Percentiles rank a stretch among this genome's conserved stretches.
Conservation (phyloP, 192 early-diverging fungal genomes). For the Backusella parvicylindrica region DNA sequence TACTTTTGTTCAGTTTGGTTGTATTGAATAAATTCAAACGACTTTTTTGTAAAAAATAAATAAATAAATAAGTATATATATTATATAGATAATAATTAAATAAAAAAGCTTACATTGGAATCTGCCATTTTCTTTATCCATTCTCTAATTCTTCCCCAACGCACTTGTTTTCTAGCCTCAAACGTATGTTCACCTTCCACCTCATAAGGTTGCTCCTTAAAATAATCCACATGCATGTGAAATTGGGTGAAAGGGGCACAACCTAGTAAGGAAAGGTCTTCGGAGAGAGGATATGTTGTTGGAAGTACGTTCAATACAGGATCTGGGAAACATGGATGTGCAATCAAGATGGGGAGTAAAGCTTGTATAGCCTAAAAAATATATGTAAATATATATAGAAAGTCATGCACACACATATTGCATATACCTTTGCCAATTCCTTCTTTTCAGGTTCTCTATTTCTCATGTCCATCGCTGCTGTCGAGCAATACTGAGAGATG, state of each 20-base stretch:
- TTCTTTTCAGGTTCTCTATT: conserved; percentile 16
- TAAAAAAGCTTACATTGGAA: conserved; percentile 17
- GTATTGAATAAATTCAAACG: conserved; percentile 37
- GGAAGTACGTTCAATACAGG: conserved; percentile 23
- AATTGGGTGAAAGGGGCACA: conserved; percentile 28
- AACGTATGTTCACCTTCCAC: conserved; percentile 2
- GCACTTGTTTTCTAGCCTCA: conserved; percentile 25
- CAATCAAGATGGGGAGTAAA: conserved; percentile 10
- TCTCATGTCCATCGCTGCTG: background rate
- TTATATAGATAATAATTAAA: background rate
- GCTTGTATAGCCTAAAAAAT: conserved; percentile 23
- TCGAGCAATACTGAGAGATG: conserved; percentile 22
- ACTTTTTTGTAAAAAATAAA: conserved; percentile 33
- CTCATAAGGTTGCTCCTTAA: conserved; percentile 20
- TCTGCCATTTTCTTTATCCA: conserved; percentile 32
- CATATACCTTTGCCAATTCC: conserved; percentile 1
- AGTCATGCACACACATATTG: background rate
- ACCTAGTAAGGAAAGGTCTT: conserved; percentile 37
- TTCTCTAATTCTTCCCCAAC: conserved; percentile 32
- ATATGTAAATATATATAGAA: background rate
- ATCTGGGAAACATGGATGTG: conserved; percentile 15
- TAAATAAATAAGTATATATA: conserved; percentile 8
- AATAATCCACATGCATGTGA: conserved; percentile 33
- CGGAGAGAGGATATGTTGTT: conserved; percentile 23
- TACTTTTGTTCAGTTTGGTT: conserved; percentile 32